These are phyloP conservation scores for Gliomastix tumulicola DNA, from an alignment of 2,329 filamentous ascomycete genomes.

Conservation along the genomic window DNA sequence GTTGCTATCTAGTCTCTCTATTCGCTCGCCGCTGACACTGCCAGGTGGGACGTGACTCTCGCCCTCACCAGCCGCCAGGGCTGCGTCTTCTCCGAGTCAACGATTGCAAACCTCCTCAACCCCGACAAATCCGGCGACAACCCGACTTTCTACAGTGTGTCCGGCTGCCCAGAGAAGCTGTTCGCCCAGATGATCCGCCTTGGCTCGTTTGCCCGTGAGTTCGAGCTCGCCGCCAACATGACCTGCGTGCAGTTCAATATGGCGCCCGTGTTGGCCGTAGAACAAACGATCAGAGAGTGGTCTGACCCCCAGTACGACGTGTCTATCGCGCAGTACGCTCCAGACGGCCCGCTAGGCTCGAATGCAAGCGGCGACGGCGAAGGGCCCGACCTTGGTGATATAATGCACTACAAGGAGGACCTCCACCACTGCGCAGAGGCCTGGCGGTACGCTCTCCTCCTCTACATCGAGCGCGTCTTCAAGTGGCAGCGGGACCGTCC, in stretches of 20 bases:
- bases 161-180: conserved; percentile 20
- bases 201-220: conserved; percentile 17
- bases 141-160: conserved; percentile 21
- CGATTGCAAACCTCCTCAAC: conserved; percentile 6
- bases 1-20: not conserved
- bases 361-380: not conserved
- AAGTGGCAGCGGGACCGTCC: conserved; percentile 9
- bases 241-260: conserved; percentile 19
- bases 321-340: not conserved
- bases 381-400: no score
- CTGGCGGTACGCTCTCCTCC: conserved; percentile 20
- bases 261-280: conserved; percentile 7
- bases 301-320: conserved; percentile 6
- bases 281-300: conserved; percentile 12
- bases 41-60: conserved; percentile 22
- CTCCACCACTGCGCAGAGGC: conserved; percentile 24
- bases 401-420: conserved; percentile 12
- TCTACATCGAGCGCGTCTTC: conserved; percentile 22
- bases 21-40: not conserved
- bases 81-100: conserved; percentile 13
- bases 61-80: conserved; percentile 20
- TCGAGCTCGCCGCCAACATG: conserved; percentile 17
- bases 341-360: not conserved
- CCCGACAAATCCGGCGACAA: conserved; percentile 11
- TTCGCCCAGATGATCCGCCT: conserved; percentile 17